Evolutionary conservation across 2,329 filamentous ascomycete species (phyloP).

Genomic region (Alternaria sp.): DNA sequence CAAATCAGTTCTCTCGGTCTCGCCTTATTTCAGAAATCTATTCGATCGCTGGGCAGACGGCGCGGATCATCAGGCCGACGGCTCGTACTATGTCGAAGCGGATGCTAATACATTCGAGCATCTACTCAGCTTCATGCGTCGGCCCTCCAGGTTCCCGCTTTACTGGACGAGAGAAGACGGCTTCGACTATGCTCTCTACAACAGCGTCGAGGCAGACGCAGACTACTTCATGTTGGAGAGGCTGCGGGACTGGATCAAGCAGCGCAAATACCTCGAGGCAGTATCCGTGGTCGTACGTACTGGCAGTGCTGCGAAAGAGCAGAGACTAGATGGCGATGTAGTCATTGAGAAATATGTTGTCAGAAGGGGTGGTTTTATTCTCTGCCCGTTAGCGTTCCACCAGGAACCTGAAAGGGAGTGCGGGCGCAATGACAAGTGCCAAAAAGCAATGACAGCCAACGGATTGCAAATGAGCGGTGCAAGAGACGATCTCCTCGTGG

Average conservation of each 20-base stretch:
- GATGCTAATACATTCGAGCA: conserved; percentile 40
- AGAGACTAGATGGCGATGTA: background rate
- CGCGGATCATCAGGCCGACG: conserved; percentile 18
- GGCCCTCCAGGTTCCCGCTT: conserved; percentile 19
- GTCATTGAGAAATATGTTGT: background rate
- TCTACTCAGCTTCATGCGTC: conserved; percentile 13
- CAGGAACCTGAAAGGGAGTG: too few relatives aligned
- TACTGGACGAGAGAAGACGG: conserved; percentile 40
- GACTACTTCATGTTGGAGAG: conserved; percentile 36
- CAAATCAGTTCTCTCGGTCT: background rate
- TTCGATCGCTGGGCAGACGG: background rate
- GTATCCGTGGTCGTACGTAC: background rate
- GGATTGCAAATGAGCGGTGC: background rate
- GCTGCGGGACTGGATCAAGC: conserved; percentile 38
- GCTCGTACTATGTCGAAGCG: conserved; percentile 46
- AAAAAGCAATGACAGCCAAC: background rate
- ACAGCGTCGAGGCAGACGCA: conserved; percentile 37
- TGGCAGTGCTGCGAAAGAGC: background rate
- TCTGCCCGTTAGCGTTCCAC: background rate
- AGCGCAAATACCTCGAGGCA: conserved; percentile 12
- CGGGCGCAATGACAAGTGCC: too few relatives aligned
- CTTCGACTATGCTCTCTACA: conserved; percentile 42
- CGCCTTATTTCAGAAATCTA: background rate
- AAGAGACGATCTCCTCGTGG: background rate
- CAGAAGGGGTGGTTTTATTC: background rate